Percentiles rank a stretch among this genome's conserved stretches.
phyloP scores from a whole-genome alignment of 1,284 basidiomycete species.

The Cutaneotrichosporon cavernicola region DNA sequence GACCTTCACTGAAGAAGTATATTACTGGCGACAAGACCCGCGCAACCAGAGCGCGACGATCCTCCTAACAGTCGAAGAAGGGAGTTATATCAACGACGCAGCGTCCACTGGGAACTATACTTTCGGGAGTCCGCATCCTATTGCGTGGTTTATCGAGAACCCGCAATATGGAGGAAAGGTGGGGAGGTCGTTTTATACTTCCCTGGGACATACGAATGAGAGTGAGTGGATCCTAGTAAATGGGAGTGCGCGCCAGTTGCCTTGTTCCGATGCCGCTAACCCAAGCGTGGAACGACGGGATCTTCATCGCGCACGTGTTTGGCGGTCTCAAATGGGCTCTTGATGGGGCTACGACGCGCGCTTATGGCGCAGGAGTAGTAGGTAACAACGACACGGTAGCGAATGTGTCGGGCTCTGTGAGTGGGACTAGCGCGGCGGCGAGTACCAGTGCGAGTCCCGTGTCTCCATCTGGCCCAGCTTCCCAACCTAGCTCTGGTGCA shows the following conservation, averaged over 20 bases:
- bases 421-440: not conserved
- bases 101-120: not conserved
- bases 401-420: too few relatives aligned
- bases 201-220: conserved; percentile 69
- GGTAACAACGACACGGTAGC: conserved; percentile 29
- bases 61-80: conserved; percentile 67
- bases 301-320: conserved; percentile 68
- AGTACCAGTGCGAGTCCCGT: not conserved
- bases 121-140: conserved; percentile 48
- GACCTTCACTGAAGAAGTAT: conserved; percentile 59
- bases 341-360: conserved; percentile 55
- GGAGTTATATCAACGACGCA: conserved; percentile 56
- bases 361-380: conserved; percentile 47
- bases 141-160: conserved; percentile 69
- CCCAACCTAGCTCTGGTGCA: not conserved
- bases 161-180: conserved; percentile 59
- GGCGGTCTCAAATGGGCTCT: conserved; percentile 70
- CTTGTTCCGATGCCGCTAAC: not conserved
- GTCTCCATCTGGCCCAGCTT: not conserved
- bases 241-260: not conserved
- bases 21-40: conserved; percentile 76
- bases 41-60: conserved; percentile 65
- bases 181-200: conserved; percentile 77
- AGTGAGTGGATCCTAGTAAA: conserved; percentile 40
- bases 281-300: conserved; percentile 57